phyloP scores from a whole-genome alignment of 108 stramenopile genomes.

The Nitzschia sp. region DNA sequence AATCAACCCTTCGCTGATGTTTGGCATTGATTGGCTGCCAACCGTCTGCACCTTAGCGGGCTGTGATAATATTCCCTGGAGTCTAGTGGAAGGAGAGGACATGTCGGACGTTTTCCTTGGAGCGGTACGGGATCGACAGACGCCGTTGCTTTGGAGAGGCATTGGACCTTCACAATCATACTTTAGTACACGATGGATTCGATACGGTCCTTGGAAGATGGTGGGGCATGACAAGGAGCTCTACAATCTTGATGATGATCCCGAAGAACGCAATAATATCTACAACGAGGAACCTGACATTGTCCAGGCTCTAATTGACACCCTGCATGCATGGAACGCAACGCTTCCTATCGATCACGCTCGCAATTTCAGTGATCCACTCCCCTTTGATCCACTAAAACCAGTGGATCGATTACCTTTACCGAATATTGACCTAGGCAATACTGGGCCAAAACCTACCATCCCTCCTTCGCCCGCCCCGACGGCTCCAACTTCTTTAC shows the following conservation, averaged over 20 bases:
- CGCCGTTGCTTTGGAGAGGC: not conserved
- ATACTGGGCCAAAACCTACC: not conserved
- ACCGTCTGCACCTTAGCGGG: constrained; percentile 6
- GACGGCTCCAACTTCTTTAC: not conserved
- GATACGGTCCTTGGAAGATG: constrained; percentile 10
- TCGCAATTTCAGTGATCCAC: not conserved
- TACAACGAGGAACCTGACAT: not conserved
- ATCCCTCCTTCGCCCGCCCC: not conserved
- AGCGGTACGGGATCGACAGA: not conserved
- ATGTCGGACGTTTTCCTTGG: constrained; percentile 2
- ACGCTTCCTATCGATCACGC: constrained; percentile 6
- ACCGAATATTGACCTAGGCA: not conserved
- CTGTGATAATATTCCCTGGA: not conserved
- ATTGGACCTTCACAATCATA: not conserved
- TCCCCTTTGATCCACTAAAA: constrained; percentile 2
- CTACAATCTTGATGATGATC: constrained; percentile 19
- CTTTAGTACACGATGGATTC: not conserved
- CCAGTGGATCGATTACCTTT: not conserved
- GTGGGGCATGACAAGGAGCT: constrained; percentile 9
- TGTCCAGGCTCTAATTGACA: not conserved
- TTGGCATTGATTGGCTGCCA: not conserved
- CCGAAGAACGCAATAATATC: constrained; percentile 2
- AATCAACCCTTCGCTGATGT: constrained; percentile 1
- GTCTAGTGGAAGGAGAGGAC: not conserved
- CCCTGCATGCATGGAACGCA: not conserved